phyloP scores from a whole-genome alignment of 2,329 filamentous ascomycete genomes.

The Tolypocladium album region DNA sequence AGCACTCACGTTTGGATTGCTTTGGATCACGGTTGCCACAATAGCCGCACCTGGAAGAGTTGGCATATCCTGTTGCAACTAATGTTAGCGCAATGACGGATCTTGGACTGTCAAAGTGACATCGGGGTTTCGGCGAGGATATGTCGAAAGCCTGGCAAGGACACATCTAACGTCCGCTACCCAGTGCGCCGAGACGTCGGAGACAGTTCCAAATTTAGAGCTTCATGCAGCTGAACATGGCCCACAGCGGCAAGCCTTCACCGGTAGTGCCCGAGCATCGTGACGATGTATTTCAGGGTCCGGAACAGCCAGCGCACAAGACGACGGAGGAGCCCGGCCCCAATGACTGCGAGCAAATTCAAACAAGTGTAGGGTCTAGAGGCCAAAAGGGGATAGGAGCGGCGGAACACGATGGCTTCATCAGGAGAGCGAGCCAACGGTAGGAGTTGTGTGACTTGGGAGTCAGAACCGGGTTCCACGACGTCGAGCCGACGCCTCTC shows the following conservation, averaged over 20 bases:
- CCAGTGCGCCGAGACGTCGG: background rate
- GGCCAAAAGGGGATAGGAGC: background rate
- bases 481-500: background rate
- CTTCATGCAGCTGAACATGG: background rate
- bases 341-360: background rate
- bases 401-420: background rate
- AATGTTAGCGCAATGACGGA: background rate
- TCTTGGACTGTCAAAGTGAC: background rate
- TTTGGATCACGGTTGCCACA: slow-evolving; percentile 35
- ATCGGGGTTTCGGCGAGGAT: background rate
- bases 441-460: background rate
- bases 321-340: background rate
- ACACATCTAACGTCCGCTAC: background rate
- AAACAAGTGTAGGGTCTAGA: background rate
- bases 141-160: background rate
- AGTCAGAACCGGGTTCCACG: background rate
- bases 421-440: background rate
- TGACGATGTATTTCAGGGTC: background rate
- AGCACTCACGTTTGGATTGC: slow-evolving; percentile 36
- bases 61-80: slow-evolving; percentile 33
- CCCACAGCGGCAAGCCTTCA: background rate
- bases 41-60: slow-evolving; percentile 42
- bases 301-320: background rate
- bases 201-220: background rate
- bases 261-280: background rate